These are phyloP conservation scores for Aureobasidium vineae DNA, from an alignment of 2,329 filamentous ascomycete genomes.

Conservation along the genomic window DNA sequence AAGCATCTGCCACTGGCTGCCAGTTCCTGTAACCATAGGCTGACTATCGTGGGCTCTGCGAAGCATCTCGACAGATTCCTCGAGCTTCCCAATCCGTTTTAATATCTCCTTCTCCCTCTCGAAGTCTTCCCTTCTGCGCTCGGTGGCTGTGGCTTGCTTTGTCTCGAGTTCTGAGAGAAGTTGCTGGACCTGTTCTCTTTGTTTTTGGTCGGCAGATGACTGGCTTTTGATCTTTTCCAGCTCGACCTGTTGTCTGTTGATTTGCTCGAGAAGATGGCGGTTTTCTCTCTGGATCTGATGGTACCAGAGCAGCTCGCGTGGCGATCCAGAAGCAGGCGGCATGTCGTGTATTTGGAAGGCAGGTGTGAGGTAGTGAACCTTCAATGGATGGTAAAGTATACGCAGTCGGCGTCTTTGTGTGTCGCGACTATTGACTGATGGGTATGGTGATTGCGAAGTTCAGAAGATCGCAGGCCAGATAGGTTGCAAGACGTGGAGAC, in stretches of 20 bases:
- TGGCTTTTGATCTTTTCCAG: slow-evolving; percentile 9
- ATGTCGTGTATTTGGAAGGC: neutral
- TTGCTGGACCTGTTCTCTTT: neutral
- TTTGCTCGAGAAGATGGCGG: slow-evolving; percentile 7
- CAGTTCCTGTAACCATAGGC: neutral
- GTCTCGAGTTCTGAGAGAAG: neutral
- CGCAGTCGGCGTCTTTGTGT: neutral
- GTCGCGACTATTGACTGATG: neutral
- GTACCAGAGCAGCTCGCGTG: slow-evolving; percentile 24
- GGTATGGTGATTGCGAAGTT: neutral
- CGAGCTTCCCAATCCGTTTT: slow-evolving; percentile 1
- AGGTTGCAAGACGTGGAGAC: neutral
- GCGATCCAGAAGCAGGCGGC: neutral
- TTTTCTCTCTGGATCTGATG: slow-evolving; percentile 19
- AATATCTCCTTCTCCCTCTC: slow-evolving; percentile 22
- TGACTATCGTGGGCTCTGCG: slow-evolving; percentile 7
- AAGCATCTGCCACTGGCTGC: neutral
- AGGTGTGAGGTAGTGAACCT: neutral
- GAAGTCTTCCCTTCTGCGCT: slow-evolving; percentile 20
- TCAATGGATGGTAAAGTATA: neutral
- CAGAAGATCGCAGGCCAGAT: neutral
- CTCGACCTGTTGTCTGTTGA: slow-evolving; percentile 10
- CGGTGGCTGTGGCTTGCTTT: neutral
- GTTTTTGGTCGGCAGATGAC: neutral
- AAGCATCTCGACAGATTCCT: neutral